Base-by-base conservation (phyloP, 2,329 filamentous ascomycete species). In the Chaetomium olivaceum region DNA sequence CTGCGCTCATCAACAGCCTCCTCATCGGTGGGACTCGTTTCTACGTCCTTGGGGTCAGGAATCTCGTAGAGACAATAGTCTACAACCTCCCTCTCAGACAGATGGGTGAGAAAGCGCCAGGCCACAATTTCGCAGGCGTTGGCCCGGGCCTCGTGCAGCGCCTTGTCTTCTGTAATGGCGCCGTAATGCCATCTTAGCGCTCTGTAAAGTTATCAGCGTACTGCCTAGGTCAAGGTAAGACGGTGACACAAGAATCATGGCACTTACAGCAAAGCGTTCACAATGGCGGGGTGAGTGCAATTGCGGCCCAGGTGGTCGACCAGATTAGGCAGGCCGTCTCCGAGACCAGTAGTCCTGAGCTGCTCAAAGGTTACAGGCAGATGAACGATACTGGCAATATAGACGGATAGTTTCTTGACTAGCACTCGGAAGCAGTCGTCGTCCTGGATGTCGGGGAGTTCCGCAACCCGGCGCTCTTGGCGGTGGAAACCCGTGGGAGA, bases 81-180 rank as follows among this genome's bases (percentile, higher is more conserved):
- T 29, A 94, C 88, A 9, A 88, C 88, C 72, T 93, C 91, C 27
- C 87, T 81, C 73, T 92, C 89, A 1, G 88, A 89, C 36, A 93
- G 80, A 62, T 87, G 87, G 19, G 87, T 87, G 43, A 93, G 80
- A 71, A 92, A 92, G 48, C 91, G 85, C 89, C 90, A 93, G 46
- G 91, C 91, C 16, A 92, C 89, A 67, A 92, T 90, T 78, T 94
- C 91, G 73, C 91, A 93, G 31, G 89, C 90, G 73, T 87, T 86
- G 23, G 89, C 89, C 62, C 91, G 84, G 16, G 89, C 85, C 64
- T 90, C 85, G 64, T 87, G 86, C 36, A 93, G 78, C 4, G 87
- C 87, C 66, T 86, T 85, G 65, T 90, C 81, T 68, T 90, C 89
- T 39, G 83, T 80, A 14, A 85, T 83, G 27, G 85, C 80, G 67